Conservation (phyloP, 352 stramenopile genomes). For the Ochromonadaceae sp. region DNA sequence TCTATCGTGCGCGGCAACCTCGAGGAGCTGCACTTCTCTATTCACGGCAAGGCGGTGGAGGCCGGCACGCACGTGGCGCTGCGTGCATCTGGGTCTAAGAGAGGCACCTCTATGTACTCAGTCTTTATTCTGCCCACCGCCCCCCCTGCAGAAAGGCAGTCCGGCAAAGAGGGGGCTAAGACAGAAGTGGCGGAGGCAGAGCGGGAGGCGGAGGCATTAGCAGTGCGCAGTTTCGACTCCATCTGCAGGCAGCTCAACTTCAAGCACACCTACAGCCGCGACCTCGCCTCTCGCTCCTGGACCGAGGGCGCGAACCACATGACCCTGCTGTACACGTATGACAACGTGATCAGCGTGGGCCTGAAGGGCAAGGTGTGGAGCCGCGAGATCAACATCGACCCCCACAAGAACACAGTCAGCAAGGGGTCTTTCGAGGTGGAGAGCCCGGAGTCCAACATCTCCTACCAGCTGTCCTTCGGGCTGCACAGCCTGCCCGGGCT, state of each 20-base stretch:
- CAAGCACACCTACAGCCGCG: no score
- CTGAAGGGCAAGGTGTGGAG: not conserved
- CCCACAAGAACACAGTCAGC: not conserved
- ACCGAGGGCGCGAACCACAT: not conserved
- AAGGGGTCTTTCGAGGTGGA: constrained; percentile 14
- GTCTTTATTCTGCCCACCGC: not conserved
- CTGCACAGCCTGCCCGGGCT: not conserved
- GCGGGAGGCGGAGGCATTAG: no score
- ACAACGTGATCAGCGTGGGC: not conserved
- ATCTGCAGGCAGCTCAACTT: no score
- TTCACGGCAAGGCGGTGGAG: not conserved
- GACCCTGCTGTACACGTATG: not conserved
- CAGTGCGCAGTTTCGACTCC: no score
- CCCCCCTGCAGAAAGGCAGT: no score
- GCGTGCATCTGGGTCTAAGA: not conserved
- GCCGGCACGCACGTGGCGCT: not conserved
- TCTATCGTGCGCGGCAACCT: not conserved
- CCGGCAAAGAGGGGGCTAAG: no score
- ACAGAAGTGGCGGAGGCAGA: no score
- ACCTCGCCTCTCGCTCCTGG: no score
- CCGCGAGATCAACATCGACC: constrained; percentile 8
- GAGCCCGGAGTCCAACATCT: not conserved
- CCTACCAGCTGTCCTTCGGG: constrained; percentile 1
- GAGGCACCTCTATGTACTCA: not conserved
- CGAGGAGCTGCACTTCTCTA: not conserved